Evolutionary conservation across 192 early-diverging fungal species (phyloP), one percentile per base, ranked within the genome.

Genomic region (Ambispora gerdemannii): DNA sequence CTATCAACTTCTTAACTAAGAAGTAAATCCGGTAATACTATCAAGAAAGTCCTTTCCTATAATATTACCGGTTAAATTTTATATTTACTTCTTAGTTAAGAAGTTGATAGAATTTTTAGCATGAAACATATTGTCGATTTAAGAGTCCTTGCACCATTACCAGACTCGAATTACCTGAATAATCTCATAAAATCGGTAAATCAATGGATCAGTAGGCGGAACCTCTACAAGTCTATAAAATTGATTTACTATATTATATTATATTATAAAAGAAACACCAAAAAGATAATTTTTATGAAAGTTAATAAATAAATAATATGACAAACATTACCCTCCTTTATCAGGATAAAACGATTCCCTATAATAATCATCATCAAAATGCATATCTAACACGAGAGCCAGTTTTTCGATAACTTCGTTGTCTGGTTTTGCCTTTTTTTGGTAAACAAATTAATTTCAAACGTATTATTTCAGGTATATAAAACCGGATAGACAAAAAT

Each of bases 131-230:
- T n/a, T n/a, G n/a, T n/a, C n/a, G n/a, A n/a, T n/a, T n/a, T n/a
- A n/a, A n/a, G n/a, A n/a, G n/a, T n/a, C n/a, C n/a, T n/a, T n/a
- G n/a, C n/a, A n/a, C n/a, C n/a, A n/a, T n/a, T n/a, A n/a, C n/a
- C n/a, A 38, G 13, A 6, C 19, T 22, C 11, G 13, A 11, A 36
- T 62, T 6, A 82, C 80, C 55, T 78, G 71, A 1, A 82, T 31
- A 20, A 80, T 80, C 33, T 82, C 80, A 33, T 75, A 75, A 15
- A 82, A 75, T 3, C 81, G 75, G 52, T 82, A 82, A 22, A 82
- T 51, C n/a, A 68, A 62, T 32, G 81, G 81, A 71, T 82, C 81
- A 7, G 66, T 67, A 15, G 81, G 81, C 34, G 81, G 81, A 25
- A 75, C 61, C 2, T 65, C 49, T 59, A 76, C 72, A 35, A 82